Evolutionary conservation across 306 rosid genomes (phyloP), one percentile per base, ranked within the genome.

Genomic region (Quercus suber): DNA sequence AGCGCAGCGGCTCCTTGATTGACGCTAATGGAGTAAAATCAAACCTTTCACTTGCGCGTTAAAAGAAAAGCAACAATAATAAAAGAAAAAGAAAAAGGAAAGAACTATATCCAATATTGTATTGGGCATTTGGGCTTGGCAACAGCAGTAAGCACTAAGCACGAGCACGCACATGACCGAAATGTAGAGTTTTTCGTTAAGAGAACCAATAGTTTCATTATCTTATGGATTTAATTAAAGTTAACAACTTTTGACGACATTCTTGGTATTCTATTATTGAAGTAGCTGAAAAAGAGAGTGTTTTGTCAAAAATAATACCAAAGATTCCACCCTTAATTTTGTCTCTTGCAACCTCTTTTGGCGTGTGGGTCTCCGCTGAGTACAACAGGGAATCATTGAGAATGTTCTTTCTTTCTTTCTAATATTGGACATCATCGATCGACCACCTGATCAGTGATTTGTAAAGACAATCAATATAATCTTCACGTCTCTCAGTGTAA

Each of bases 81-180:
- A 68, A 72, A 4, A 27, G 17, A 28, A 35, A 57, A 13, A 28
- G 0, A 20, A 35, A 57, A 13, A 28, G 18, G 14, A 45, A 51
- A 57, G 11, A 7, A 10, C 64, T 58, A 11, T 58, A 7, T 20
- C 30, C 5, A 21, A 27, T 27, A 28, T 6, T 28, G 23, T 64
- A 30, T 18, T 64, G 20, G 13, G 53, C 45, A 28, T 3, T 55
- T 65, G 43, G 49, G n/a, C 21, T 13, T 45, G 6, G 73, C 17
- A 57, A 55, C 45, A 68, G 53, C 25, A 28, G 19, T 21, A 27
- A 56, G 58, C 84, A 76, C 75, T 21, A 27, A 56, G 58, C 84
- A 76, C 75, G 74, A 73, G 71, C 74, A 0, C 55, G 64, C 89
- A 86, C 86, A 76, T 82, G 85, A 78, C 68, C 83, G 76, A 77